Evolutionary conservation across 495 filamentous ascomycete genomes (phyloP).

Genomic region (Astrothelium macrocarpum): DNA sequence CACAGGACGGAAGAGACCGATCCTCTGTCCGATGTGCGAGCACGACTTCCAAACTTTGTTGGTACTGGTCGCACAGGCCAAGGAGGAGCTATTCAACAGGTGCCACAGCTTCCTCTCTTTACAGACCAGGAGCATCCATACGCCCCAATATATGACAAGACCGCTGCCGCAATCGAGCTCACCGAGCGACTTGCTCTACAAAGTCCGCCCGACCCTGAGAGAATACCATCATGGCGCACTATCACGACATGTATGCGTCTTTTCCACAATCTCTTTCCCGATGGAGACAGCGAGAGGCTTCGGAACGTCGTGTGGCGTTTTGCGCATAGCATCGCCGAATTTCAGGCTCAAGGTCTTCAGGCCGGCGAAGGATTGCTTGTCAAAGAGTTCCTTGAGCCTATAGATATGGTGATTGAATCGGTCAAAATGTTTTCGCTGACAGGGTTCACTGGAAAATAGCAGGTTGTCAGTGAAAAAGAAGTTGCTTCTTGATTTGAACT

Average conservation of each 20-base stretch:
- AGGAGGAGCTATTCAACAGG: not conserved
- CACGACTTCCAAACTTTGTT: not conserved
- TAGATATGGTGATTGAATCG: not conserved
- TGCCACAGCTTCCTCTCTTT: not conserved
- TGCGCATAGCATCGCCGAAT: not conserved
- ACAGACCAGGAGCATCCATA: not conserved
- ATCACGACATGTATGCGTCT: not conserved
- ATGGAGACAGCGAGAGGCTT: not conserved
- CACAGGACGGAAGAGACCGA: not conserved
- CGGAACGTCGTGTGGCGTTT: not conserved
- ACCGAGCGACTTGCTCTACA: not conserved
- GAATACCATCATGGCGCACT: not conserved
- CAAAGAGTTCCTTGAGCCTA: not conserved
- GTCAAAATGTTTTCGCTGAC: not conserved
- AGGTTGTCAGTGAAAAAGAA: not conserved
- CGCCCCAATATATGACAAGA: not conserved
- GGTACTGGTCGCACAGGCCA: not conserved
- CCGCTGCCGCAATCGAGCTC: not conserved
- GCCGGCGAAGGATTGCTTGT: not conserved
- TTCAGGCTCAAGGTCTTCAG: not conserved
- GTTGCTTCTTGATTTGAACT: not conserved
- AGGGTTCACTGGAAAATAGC: not conserved
- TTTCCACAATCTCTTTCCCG: not conserved
- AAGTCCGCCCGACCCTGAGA: not conserved
- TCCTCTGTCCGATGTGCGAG: not conserved